Conservation (phyloP, 1,284 basidiomycete genomes). For the Cutaneotrichosporon cyanovorans region DNA sequence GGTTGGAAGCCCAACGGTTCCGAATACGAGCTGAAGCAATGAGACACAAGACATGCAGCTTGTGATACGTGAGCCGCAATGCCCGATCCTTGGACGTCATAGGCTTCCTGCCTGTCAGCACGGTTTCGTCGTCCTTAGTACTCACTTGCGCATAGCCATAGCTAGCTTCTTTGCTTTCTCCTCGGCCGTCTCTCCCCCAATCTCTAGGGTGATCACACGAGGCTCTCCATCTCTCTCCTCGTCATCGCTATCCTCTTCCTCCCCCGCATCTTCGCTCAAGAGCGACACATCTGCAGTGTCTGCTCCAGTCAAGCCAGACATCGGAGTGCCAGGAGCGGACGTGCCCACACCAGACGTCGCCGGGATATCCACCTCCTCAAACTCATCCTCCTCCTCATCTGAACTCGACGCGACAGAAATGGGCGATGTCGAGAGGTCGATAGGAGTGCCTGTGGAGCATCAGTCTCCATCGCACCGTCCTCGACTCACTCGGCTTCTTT, state of each 20-base stretch:
- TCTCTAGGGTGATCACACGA: conserved; percentile 34
- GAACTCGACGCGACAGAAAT: conserved; percentile 7
- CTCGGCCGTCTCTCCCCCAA: conserved; percentile 38
- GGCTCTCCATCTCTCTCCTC: conserved; percentile 23
- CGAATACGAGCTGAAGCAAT: conserved; percentile 67
- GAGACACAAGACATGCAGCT: conserved; percentile 73
- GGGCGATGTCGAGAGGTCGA: conserved; percentile 10
- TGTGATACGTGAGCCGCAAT: conserved; percentile 70
- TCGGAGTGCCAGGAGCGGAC: conserved; percentile 24
- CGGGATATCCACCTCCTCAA: conserved; percentile 42
- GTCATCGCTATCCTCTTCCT: conserved; percentile 12
- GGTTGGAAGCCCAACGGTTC: conserved; percentile 80
- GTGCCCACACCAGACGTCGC: conserved; percentile 22
- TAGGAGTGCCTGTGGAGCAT: conserved; percentile 7
- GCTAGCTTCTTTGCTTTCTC: conserved; percentile 36
- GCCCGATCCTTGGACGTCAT: conserved; percentile 55
- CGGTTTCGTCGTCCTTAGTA: background rate
- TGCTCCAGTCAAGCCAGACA: background rate
- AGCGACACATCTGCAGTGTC: conserved; percentile 3
- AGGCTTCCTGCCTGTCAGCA: conserved; percentile 34
- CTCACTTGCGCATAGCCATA: conserved; percentile 38
- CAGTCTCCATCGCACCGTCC: background rate
- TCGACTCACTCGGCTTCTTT: conserved; percentile 3
- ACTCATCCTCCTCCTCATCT: conserved; percentile 35
- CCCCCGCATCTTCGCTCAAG: conserved; percentile 14